A percentile compares a stretch with the other conserved stretches of the same genome.
Evolutionary conservation across 2,329 filamentous ascomycete species (phyloP).

Genomic region (Hypocreales sp.): DNA sequence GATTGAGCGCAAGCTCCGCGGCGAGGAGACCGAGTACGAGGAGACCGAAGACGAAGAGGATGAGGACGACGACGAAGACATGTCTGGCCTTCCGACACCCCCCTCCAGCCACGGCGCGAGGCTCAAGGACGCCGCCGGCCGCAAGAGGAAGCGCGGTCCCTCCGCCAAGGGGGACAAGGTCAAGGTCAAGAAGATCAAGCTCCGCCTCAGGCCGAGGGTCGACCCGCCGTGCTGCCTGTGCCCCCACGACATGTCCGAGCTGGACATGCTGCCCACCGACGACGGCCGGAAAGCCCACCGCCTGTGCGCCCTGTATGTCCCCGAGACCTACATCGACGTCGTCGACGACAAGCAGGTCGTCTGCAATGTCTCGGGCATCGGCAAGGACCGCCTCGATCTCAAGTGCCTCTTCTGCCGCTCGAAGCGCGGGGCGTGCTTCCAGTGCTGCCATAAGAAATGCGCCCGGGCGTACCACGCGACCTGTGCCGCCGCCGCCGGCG

Average conservation of each 20-base stretch:
- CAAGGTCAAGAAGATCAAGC: conserved; percentile 66
- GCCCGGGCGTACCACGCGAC: conserved; percentile 88
- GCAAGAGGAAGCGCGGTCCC: conserved; percentile 41
- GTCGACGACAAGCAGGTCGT: conserved; percentile 59
- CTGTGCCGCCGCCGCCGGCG: conserved; percentile 81
- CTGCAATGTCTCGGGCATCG: conserved; percentile 64
- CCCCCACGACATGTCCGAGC: conserved; percentile 72
- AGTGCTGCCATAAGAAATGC: conserved; percentile 92
- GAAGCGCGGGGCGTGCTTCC: conserved; percentile 90
- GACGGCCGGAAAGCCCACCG: conserved; percentile 78
- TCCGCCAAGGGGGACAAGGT: conserved; percentile 22
- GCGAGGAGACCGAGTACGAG: conserved; percentile 75
- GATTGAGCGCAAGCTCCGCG: conserved; percentile 84
- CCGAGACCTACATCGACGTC: conserved; percentile 74
- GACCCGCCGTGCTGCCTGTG: conserved; percentile 82
- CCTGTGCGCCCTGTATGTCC: conserved; percentile 78
- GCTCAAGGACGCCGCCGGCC: conserved; percentile 37
- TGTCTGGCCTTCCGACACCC: conserved; percentile 62
- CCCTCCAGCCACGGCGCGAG: conserved; percentile 59
- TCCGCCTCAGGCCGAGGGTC: conserved; percentile 54
- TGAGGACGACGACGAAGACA: conserved; percentile 41
- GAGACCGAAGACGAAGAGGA: conserved; percentile 52
- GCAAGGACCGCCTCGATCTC: conserved; percentile 75
- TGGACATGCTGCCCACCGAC: conserved; percentile 74
- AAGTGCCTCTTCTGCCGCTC: conserved; percentile 93